Evolutionary conservation across 2,329 filamentous ascomycete species (phyloP), one percentile per base, ranked within the genome.

Genomic region (Nannizziopsis barbatae): DNA sequence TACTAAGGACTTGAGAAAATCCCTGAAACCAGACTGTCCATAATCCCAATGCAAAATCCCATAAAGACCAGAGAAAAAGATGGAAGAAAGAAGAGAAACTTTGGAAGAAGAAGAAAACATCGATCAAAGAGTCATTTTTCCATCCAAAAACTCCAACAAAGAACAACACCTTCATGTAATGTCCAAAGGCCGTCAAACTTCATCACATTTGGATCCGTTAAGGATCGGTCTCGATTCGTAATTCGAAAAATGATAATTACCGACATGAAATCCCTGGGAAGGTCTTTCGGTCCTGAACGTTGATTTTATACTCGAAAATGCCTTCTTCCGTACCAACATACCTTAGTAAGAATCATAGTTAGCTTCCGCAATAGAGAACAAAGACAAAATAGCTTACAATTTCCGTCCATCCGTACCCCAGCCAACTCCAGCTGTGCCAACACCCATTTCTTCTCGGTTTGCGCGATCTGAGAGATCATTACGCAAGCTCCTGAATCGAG

Each of bases 251-350:
- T n/a, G 5, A 2, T 14, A 17, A 42, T 66, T 54, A 72, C 47
- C 70, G 62, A 51, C 65, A 70, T 36, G 62, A 62, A 39, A 71
- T 62, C 7, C 64, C 58, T 18, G 71, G 70, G 51, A 72, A 72
- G 8, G 65, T 70, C 58, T 71, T 72, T 44, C 71, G 68, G 52
- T 72, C 70, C 35, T 65, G 62, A 37, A 70, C 57, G 51, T 73
- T 71, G 51, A 73, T 53, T 36, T 67, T 62, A 53, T 66, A 71
- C 55, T 73, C 68, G 46, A 71, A 71, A 20, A 73, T 72, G 14
- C 71, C 71, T 51, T 70, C 63, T 41, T 71, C 62, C 5, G 70
- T 71, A n/a, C 65, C 71, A 51, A 71, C 63, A 50, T 69, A 73
- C 53, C 71, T 73, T 51, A 18, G 42, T 42, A 10, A 36, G 6